Percentiles rank a stretch among this genome's conserved stretches.
phyloP scores from a whole-genome alignment of 1,139 yeast genomes.

The Yamadazyma dushanensis region DNA sequence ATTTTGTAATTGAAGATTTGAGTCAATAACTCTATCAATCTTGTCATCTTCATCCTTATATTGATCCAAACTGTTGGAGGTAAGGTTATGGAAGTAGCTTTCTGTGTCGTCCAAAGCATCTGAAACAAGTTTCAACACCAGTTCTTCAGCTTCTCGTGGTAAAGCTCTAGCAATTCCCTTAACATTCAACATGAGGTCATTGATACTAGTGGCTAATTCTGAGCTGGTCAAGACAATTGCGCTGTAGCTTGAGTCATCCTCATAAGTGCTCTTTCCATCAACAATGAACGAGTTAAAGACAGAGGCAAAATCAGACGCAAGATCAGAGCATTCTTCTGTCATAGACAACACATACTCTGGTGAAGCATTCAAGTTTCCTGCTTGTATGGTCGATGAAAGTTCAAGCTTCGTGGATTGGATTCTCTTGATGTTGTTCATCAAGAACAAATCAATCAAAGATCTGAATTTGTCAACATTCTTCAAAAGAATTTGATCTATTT shows the following conservation, averaged over 20 bases:
- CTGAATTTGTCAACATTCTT: constrained; percentile 53
- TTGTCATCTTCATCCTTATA: constrained; percentile 63
- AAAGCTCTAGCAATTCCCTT: constrained; percentile 67
- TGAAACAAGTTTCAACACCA: constrained; percentile 49
- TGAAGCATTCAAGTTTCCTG: constrained; percentile 77
- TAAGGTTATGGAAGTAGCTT: constrained; percentile 59
- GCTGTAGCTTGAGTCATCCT: constrained; percentile 57
- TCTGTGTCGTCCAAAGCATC: constrained; percentile 63
- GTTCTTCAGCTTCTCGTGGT: constrained; percentile 55
- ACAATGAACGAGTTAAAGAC: constrained; percentile 76
- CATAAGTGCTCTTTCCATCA: constrained; percentile 60
- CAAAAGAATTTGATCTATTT: constrained; percentile 54
- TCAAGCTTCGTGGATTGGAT: constrained; percentile 75
- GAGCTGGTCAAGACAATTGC: constrained; percentile 66
- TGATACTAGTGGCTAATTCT: constrained; percentile 61
- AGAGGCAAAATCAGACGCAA: constrained; percentile 79
- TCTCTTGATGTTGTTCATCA: constrained; percentile 67
- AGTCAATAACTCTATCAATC: constrained; percentile 73
- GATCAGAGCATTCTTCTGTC: constrained; percentile 68
- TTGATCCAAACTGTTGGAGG: constrained; percentile 50
- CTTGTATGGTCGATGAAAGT: constrained; percentile 76
- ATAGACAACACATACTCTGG: constrained; percentile 72
- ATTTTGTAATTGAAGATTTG: constrained; percentile 74
- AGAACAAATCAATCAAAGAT: constrained; percentile 68
- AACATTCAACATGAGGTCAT: constrained; percentile 66